Evolutionary conservation across 225 moss, liverwort and hornwort species (phyloP).

Genomic region (Physcomitrellopsis africana): DNA sequence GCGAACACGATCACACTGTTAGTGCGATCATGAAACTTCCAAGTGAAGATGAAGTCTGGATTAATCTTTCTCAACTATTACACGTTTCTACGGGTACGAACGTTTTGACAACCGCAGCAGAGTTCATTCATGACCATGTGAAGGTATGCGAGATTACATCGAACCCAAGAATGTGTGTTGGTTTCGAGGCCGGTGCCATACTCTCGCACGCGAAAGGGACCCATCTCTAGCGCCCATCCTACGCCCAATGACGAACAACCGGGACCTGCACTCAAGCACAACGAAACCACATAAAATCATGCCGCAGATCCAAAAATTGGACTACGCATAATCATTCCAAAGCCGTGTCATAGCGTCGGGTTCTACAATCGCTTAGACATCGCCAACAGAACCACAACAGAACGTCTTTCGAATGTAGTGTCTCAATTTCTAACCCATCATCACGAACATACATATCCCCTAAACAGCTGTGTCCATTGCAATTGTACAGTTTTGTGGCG

Average conservation of each 20-base stretch:
- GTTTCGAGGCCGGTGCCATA: slow-evolving; percentile 57
- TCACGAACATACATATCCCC: too few species aligned
- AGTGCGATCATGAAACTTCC: background rate
- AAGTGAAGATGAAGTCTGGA: background rate
- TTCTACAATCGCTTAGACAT: too few species aligned
- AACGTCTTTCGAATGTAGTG: too few species aligned
- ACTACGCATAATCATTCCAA: background rate
- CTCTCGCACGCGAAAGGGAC: slow-evolving; percentile 64
- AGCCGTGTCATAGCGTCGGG: too few species aligned
- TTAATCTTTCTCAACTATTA: background rate
- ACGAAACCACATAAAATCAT: background rate
- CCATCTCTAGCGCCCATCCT: slow-evolving; percentile 77
- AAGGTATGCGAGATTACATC: slow-evolving; percentile 26
- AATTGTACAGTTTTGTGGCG: too few species aligned
- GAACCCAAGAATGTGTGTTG: slow-evolving; percentile 70
- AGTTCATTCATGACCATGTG: too few species aligned
- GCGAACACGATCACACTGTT: slow-evolving; percentile 1
- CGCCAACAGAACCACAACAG: too few species aligned
- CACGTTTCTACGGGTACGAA: background rate
- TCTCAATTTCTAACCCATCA: too few species aligned
- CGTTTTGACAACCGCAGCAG: background rate
- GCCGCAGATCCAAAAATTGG: background rate
- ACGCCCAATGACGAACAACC: slow-evolving; percentile 85
- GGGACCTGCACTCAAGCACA: slow-evolving; percentile 56
- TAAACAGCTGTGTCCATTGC: too few species aligned